Base-by-base conservation (phyloP, 176 grass and related monocot genomes). In the Carex kokanica region DNA sequence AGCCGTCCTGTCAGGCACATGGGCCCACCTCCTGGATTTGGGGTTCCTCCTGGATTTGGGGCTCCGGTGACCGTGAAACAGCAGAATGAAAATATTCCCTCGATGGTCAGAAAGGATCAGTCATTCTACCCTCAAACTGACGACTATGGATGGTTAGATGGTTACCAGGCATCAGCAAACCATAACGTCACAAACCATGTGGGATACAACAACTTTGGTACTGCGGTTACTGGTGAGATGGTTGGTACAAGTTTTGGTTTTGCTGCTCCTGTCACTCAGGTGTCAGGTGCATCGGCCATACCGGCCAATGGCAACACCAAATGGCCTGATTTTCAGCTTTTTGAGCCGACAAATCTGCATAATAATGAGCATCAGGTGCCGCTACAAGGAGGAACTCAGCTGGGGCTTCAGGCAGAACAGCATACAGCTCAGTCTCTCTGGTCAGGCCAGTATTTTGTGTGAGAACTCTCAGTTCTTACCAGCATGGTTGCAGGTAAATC, bases 321-420 rank as follows among this genome's bases (percentile, higher is more conserved):
- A 74, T 94, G 94, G 94, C 86, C 91, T 27, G 92, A 94, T 91
- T 94, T 98, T 78, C 87, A 93, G 61, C 95, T 88, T 84, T 98
- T 94, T 81, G 92, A 93, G 36, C 92, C 92, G 59, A 23, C 84
- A 41, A 88, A 93, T 81, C 62, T 90, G 51, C 40, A 82, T 67
- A 91, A 85, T 81, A 84, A 84, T 43, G 80, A 85, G 57, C 80
- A 88, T 67, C 82, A 90, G 52, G 58, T 68, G 70, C 90, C 87
- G 54, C 81, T 87, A 83, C 80, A 66, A 82, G 80, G 62, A 64
- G 81, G 20, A 54, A 92, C 83, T 92, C 87, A 87, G 47, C 84
- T 59, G 40, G 84, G 75, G 66, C 82, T 85, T 74, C 66, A 84
- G 74, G 87, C 84, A 68, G 91, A 97, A 83, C 85, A 92, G 56